Conservation (phyloP, 2,329 filamentous ascomycete genomes). For the Alternaria metachromatica region DNA sequence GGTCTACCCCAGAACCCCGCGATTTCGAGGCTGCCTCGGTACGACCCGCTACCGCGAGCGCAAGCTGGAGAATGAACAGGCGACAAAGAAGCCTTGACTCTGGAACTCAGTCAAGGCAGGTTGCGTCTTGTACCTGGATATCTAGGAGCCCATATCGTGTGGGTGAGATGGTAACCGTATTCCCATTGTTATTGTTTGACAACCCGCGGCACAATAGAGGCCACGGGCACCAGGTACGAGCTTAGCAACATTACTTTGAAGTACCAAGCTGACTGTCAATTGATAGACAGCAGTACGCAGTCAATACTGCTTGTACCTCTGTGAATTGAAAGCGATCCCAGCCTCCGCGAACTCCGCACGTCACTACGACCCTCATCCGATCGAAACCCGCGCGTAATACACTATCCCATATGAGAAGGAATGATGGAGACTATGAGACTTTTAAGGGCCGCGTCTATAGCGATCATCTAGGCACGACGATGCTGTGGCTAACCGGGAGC, state of each 20-base stretch:
- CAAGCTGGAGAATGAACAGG: neutral
- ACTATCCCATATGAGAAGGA: neutral
- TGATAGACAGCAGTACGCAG: neutral
- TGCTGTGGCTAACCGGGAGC: neutral
- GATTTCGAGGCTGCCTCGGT: slow-evolving; percentile 2
- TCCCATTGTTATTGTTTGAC: neutral
- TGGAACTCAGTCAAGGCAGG: neutral
- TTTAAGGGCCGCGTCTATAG: neutral
- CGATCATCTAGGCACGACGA: neutral
- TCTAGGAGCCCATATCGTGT: neutral
- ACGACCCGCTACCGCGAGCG: neutral
- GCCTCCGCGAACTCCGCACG: neutral
- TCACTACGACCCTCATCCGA: neutral
- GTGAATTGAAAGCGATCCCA: neutral
- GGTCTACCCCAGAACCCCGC: neutral
- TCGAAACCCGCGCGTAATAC: neutral
- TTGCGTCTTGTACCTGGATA: neutral
- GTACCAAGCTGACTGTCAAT: neutral
- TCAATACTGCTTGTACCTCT: neutral
- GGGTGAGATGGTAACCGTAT: neutral
- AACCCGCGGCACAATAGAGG: neutral
- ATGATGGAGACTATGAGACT: neutral
- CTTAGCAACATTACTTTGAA: neutral
- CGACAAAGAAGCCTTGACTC: neutral
- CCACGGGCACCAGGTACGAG: neutral